phyloP scores from a whole-genome alignment of 2,329 filamentous ascomycete genomes.

The Botrytis sinoallii region DNA sequence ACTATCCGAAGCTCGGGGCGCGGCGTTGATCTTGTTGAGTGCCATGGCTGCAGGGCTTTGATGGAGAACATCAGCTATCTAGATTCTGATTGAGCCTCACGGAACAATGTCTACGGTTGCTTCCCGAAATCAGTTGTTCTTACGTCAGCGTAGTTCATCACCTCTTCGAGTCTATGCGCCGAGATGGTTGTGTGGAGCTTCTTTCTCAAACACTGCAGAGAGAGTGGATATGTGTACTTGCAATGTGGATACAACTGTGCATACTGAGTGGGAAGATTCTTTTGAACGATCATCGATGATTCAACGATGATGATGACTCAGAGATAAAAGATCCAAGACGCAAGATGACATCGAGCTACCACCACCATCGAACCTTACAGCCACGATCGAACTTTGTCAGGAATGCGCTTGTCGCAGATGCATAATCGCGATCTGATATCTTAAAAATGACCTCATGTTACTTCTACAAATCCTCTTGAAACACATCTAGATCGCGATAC shows the following conservation, averaged over 20 bases:
- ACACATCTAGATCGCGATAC: neutral
- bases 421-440: neutral
- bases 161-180: neutral
- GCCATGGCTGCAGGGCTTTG: neutral
- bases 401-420: neutral
- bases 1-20: neutral
- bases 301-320: neutral
- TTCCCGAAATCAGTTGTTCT: neutral
- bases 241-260: neutral
- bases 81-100: neutral
- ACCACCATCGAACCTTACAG: neutral
- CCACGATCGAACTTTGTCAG: neutral
- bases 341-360: neutral
- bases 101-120: neutral
- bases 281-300: neutral
- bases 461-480: neutral
- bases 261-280: neutral
- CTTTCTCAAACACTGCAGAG: too few species aligned
- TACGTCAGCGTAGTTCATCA: neutral
- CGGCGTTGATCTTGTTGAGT: neutral
- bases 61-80: neutral
- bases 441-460: neutral
- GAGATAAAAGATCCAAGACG: neutral
- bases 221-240: neutral
- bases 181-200: neutral